Conservation (phyloP, 345 rosid genomes). For the Jatropha curcas region DNA sequence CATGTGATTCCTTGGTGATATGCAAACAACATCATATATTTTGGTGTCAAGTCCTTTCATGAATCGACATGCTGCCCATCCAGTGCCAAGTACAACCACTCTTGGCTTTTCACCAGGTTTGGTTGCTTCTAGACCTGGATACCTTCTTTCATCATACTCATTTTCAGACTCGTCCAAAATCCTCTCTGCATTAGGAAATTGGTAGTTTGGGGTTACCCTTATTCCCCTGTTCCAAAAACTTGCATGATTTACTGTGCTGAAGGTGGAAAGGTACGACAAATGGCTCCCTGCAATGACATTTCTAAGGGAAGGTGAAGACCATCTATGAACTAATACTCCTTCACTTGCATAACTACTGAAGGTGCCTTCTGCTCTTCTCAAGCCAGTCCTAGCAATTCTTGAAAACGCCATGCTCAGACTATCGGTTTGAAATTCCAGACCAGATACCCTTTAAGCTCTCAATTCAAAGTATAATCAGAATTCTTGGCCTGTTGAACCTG, state of each 20-base stretch:
- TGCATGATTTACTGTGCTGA: constrained; percentile 18
- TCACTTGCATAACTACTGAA: constrained; percentile 23
- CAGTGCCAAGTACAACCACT: constrained; percentile 73
- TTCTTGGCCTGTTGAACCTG: constrained; percentile 22
- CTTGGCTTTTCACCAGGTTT: constrained; percentile 66
- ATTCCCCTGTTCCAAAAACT: constrained; percentile 55
- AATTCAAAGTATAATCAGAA: neutral
- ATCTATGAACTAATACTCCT: constrained; percentile 10
- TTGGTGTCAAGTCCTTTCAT: constrained; percentile 63
- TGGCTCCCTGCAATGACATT: constrained; percentile 22
- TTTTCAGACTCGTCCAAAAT: constrained; percentile 39
- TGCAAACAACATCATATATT: constrained; percentile 60
- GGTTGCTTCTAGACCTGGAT: constrained; percentile 61
- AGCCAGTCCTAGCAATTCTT: constrained; percentile 45
- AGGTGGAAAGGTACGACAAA: constrained; percentile 22
- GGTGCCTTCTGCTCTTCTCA: constrained; percentile 49
- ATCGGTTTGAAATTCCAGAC: constrained; percentile 17
- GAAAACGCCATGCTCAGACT: constrained; percentile 55
- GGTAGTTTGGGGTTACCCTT: constrained; percentile 39
- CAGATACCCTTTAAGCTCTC: constrained; percentile 7
- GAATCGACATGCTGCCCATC: constrained; percentile 84
- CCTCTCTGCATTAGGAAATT: constrained; percentile 37
- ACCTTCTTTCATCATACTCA: constrained; percentile 41
- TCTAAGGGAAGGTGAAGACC: constrained; percentile 24
- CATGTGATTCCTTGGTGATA: constrained; percentile 88